A percentile compares a stretch with the other conserved stretches of the same genome.
phyloP scores from a whole-genome alignment of 495 filamentous ascomycete species.

The Hyaloscypha bicolor region DNA sequence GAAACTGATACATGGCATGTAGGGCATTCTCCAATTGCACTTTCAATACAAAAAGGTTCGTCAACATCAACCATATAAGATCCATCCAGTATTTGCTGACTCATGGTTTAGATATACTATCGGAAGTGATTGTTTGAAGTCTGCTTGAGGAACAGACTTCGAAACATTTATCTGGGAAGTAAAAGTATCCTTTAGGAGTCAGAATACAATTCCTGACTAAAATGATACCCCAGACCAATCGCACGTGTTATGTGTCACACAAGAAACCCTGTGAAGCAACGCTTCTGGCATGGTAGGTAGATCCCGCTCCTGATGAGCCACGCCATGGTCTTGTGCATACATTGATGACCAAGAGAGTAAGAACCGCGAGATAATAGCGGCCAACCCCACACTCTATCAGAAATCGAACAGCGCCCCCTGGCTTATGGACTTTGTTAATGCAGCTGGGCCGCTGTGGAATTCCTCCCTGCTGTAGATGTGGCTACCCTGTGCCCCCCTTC shows the following conservation, averaged over 20 bases:
- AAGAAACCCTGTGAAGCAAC: conserved; percentile 14
- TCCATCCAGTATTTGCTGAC: conserved; percentile 39
- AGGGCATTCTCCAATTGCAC: conserved; percentile 96
- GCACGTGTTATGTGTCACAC: conserved; percentile 25
- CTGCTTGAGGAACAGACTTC: conserved; percentile 14
- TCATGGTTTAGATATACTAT: conserved; percentile 60
- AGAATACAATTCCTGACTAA: conserved; percentile 24
- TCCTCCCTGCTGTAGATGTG: conserved; percentile 11
- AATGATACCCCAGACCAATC: conserved; percentile 18
- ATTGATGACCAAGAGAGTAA: not conserved
- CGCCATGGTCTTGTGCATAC: conserved; percentile 11
- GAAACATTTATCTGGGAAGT: conserved; percentile 12
- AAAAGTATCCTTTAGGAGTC: conserved; percentile 21
- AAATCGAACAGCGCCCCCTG: not conserved
- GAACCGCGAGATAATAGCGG: conserved; percentile 1
- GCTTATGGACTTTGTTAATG: conserved; percentile 8
- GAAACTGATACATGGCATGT: conserved; percentile 21
- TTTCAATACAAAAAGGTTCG: conserved; percentile 86
- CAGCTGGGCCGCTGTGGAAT: conserved; percentile 1
- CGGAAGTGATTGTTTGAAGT: conserved; percentile 51
- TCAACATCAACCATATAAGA: conserved; percentile 1
- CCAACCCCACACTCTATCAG: not conserved
- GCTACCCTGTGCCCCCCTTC: conserved; percentile 23
- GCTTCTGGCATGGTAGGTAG: not conserved
- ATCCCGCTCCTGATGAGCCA: not conserved